Base-by-base conservation (phyloP, 768 basidiomycete species). In the Xerocomellus amylosporus region DNA sequence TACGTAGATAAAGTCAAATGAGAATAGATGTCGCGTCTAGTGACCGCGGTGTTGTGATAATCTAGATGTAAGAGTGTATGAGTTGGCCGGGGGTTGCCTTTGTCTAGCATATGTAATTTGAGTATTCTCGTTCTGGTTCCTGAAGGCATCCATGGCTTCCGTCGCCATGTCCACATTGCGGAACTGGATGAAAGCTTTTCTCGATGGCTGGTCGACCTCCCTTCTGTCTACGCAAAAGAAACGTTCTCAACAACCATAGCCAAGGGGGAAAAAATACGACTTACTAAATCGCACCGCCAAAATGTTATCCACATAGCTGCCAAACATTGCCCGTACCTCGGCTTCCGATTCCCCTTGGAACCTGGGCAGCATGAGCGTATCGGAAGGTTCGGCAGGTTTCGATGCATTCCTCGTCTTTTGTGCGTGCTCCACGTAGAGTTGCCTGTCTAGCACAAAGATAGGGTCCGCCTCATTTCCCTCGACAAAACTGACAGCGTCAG, bases 111-210 rank as follows among this genome's bases (percentile, higher is more conserved):
- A 72, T 7, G 12, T 24, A 19, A 70, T 43, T 4, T 14, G 19
- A 26, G 34, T 14, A 22, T 38, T 20, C 34, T 38, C 48, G 9
- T 57, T 58, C 20, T 54, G 58, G 46, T 50, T 22, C 54, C 77
- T 72, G 24, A 82, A 62, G 33, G 67, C 64, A 9, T 75, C 60
- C 58, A 84, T 67, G 2, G 79, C 86, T 54, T 76, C 70, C 34
- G 74, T 75, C 8, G 86, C 81, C 5, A 66, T 53, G n/a, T 78
- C 71, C 45, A 75, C 66, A 51, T 65, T 60, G 44, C 58, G 69
- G 64, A 87, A 86, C 55, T 83, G 76, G 51, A 87, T 64, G 69
- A 84, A 87, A 24, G 78, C 82, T 4, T 59, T 68, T 7, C 69
- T 67, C n/a, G 53, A 63, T 10, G 54, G 53, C 15, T 61, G 62